These are phyloP conservation scores for Centella asiatica DNA, from an alignment of 129 eudicot genomes.

Conservation along the genomic window DNA sequence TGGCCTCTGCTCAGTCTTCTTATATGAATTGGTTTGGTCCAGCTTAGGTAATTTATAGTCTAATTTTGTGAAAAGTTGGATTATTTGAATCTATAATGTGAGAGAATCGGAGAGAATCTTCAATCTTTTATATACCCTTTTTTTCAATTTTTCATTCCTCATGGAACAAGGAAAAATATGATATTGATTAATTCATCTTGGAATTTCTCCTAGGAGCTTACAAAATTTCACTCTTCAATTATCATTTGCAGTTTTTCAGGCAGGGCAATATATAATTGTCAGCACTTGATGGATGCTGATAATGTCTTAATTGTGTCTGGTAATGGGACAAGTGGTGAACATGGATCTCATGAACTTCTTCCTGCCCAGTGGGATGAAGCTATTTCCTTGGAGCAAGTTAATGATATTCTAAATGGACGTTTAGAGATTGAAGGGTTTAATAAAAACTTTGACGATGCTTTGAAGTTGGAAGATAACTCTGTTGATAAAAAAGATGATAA, in stretches of 20 bases:
- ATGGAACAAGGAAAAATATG: background rate
- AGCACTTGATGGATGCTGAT: slow-evolving; percentile 56
- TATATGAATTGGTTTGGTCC: background rate
- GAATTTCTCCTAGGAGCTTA: background rate
- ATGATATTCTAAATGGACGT: slow-evolving; percentile 30
- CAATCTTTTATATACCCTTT: background rate
- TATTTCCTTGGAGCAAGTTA: slow-evolving; percentile 25
- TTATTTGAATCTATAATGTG: background rate
- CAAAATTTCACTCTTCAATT: background rate
- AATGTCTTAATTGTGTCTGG: slow-evolving; percentile 26
- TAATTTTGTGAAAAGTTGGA: background rate
- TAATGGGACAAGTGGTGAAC: slow-evolving; percentile 39
- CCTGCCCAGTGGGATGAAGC: slow-evolving; percentile 26
- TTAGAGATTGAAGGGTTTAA: slow-evolving; percentile 27
- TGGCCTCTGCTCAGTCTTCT: no score
- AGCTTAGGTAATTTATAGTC: no score
- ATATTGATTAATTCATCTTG: background rate
- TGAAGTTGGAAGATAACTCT: slow-evolving; percentile 22
- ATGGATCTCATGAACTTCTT: slow-evolving; percentile 32
- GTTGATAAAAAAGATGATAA: slow-evolving; percentile 17
- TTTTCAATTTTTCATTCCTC: no score
- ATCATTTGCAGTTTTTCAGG: slow-evolving; percentile 5
- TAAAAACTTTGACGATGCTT: slow-evolving; percentile 18
- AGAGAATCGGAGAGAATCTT: background rate
- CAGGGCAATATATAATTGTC: slow-evolving; percentile 7